Evolutionary conservation across 371 early-diverging fungal genomes (phyloP).

Genomic region (Basidiobolus meristosporus): DNA sequence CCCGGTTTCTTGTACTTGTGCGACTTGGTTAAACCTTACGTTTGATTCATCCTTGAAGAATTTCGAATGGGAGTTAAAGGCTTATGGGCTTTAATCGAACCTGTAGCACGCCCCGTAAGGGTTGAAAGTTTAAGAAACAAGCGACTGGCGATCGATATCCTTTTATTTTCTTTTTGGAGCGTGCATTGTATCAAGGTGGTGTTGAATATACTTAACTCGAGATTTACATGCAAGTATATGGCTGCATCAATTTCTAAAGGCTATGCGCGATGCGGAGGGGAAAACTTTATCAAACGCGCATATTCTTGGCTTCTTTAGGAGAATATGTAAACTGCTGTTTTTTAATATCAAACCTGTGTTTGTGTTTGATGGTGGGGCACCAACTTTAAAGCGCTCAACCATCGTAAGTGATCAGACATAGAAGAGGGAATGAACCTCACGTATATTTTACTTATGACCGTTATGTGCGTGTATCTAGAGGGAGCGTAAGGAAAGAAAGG

Average conservation of each 20-base stretch:
- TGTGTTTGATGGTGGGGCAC: slow-evolving; percentile 89
- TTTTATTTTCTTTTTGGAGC: slow-evolving; percentile 4
- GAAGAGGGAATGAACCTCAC: neutral
- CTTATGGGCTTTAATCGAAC: slow-evolving; percentile 79
- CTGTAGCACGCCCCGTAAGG: slow-evolving; percentile 56
- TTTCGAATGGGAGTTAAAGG: slow-evolving; percentile 84
- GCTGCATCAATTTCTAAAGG: slow-evolving; percentile 89
- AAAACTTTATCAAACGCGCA: slow-evolving; percentile 65
- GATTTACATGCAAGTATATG: slow-evolving; percentile 72
- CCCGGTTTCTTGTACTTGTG: too few species aligned
- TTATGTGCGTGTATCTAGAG: slow-evolving; percentile 11
- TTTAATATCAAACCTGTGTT: slow-evolving; percentile 84
- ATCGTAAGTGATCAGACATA: slow-evolving; percentile 25
- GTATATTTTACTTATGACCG: neutral
- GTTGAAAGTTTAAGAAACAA: slow-evolving; percentile 57
- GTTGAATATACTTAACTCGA: slow-evolving; percentile 3
- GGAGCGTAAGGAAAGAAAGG: slow-evolving; percentile 26
- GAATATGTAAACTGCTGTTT: slow-evolving; percentile 86
- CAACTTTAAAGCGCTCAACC: slow-evolving; percentile 60
- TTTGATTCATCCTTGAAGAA: too few species aligned
- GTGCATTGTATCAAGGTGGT: neutral
- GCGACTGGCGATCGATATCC: slow-evolving; percentile 64
- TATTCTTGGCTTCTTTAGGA: slow-evolving; percentile 79
- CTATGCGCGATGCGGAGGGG: slow-evolving; percentile 78
- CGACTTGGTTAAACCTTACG: too few species aligned